Evolutionary conservation across 495 filamentous ascomycete genomes (phyloP), one percentile per base, ranked within the genome.

Genomic region (Lentithecium fluviatile): DNA sequence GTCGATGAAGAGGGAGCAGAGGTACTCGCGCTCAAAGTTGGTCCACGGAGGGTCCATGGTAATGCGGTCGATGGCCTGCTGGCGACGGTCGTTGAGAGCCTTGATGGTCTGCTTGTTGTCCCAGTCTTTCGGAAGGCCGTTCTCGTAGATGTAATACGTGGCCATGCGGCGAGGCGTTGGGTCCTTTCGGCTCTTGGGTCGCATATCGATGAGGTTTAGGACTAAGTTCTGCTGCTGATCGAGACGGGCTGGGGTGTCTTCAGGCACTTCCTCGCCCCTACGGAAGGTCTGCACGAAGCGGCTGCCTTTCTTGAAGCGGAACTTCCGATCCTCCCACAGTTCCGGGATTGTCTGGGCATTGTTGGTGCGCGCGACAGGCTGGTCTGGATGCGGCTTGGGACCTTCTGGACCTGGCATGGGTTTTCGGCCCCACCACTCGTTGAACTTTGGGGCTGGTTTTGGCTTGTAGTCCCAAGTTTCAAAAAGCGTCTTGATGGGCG

Each of bases 121-220:
- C 43, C 56, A 65, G 56, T 59, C 29, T n/a, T 49, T 49, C 0
- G 62, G 62, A 19, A 25, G 24, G 20, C 42, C 49, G n/a, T 48
- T 25, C 32, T 56, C 42, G 19, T 40, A 45, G 38, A 13, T 13
- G 17, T 38, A 64, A 42, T 29, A 21, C 2, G 32, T 20, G 10
- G 55, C 38, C 10, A 6, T 32, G 23, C 61, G 47, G n/a, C 42
- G 36, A 1, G 61, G 61, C 6, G 21, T 24, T 20, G 37, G 50
- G 15, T 52, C 45, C 5, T 17, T 40, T n/a, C 40, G 36, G 3
- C 42, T 29, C 15, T 7, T 45, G 7, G 42, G 40, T 19, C 56
- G 62, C 61, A 64, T 64, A 19, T 65, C 62, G 2, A 65, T 65
- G 17, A 65, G 42, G 5, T 38, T 29, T 1, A 65, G 5, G 20